Percentiles rank a stretch among this genome's conserved stretches.
Evolutionary conservation across 257 asterid species (phyloP).

Genomic region (Parsonsia alboflavescens): DNA sequence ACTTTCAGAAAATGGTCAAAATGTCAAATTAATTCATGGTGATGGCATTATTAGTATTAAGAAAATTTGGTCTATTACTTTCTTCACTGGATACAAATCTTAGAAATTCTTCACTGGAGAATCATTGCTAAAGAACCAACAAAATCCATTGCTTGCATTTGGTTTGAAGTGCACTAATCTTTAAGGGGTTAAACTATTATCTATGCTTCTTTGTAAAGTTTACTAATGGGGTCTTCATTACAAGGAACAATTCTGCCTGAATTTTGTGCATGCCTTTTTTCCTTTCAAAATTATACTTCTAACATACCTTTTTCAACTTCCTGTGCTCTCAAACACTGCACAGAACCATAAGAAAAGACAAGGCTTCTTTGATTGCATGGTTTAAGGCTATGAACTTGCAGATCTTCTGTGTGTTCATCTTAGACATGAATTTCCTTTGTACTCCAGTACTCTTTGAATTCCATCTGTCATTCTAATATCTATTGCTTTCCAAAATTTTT

Average conservation of each 20-base stretch:
- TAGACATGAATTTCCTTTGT: not conserved
- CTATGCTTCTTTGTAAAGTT: not conserved
- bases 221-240: not conserved
- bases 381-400: not conserved
- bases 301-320: not conserved
- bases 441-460: too few species aligned
- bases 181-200: not conserved
- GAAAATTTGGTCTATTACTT: not conserved
- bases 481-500: conserved; percentile 12
- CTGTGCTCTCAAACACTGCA: not conserved
- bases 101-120: not conserved
- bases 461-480: conserved; percentile 2
- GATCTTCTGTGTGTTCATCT: not conserved
- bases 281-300: not conserved
- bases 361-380: not conserved
- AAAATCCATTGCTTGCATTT: not conserved
- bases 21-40: not conserved
- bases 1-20: not conserved
- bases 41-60: not conserved
- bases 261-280: not conserved
- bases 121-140: not conserved
- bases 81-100: not conserved
- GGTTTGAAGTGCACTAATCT: not conserved
- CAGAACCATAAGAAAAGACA: not conserved
- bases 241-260: not conserved